A percentile compares a stretch with the other conserved stretches of the same genome.
Conservation (phyloP, 305 asterid species). For the Solanum chacoense region DNA sequence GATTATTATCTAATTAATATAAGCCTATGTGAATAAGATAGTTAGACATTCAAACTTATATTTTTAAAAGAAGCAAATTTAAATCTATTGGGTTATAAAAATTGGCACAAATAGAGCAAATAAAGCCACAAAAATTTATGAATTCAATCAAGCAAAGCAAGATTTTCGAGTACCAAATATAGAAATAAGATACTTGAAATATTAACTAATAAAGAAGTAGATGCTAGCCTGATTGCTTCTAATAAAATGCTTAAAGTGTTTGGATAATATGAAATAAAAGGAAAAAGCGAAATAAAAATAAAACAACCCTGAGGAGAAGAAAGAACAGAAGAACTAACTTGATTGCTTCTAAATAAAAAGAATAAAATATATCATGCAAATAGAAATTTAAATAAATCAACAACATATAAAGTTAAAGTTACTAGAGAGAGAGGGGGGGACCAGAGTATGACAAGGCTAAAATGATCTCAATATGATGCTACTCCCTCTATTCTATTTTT, state of each 20-base stretch:
- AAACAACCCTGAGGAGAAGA: not conserved
- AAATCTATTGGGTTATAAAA: not conserved
- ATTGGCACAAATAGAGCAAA: not conserved
- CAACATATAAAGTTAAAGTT: not conserved
- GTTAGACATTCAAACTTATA: not conserved
- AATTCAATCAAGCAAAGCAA: not conserved
- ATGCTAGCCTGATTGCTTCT: not conserved
- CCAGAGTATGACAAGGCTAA: too few relatives aligned
- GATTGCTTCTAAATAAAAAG: not conserved
- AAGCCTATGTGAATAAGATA: not conserved
- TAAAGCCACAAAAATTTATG: not conserved
- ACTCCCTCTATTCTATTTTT: too few relatives aligned
- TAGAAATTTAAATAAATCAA: not conserved
- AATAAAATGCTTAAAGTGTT: not conserved
- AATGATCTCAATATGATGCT: too few relatives aligned
- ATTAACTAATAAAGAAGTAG: too few relatives aligned
- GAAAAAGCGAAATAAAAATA: too few relatives aligned
- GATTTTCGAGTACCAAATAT: not conserved
- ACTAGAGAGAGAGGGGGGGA: not conserved
- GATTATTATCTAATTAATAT: not conserved
- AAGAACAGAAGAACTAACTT: not conserved
- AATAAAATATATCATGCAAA: not conserved
- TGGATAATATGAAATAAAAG: not conserved
- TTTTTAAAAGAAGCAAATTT: not conserved
- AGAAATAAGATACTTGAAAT: not conserved